Evolutionary conservation across 1,139 yeast genomes (phyloP), one percentile per base, ranked within the genome.

Genomic region (Williopsis jadinii): DNA sequence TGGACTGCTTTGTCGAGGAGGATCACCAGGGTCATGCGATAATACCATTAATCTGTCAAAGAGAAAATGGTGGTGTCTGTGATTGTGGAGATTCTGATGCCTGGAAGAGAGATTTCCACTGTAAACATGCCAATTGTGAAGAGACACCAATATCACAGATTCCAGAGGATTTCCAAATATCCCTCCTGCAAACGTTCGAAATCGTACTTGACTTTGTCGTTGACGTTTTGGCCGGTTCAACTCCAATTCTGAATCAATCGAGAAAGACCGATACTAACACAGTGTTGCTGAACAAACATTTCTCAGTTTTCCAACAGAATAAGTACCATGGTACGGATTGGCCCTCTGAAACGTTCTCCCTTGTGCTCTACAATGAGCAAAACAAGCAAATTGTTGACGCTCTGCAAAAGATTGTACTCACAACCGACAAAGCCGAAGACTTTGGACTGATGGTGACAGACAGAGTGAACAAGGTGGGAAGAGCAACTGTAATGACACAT

Each of bases 61-160:
- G 92, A 40, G 95, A 87, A 46, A 84, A 81, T 49, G 95, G 96
- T 5, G 97, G 97, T 1, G 88, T 88, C 6, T 92, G 97, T 59
- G 97, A 92, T 59, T 92, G 97, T 64, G 97, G 97, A 2, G 96
- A 92, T 57, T 70, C 75, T 0, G 86, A 82, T 47, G 95, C 95
- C 0, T 90, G 95, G 80, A 71, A 67, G 29, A 60, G 58, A 6
- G 62, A 66, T 3, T 64, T 80, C 40, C 64, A 75, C 41, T 90
- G 97, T 60, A 57, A 60, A 34, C 56, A 67, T 41, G 62, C 53
- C 36, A 48, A 59, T 29, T 35, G 28, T 1, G 40, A 38, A 27
- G 52, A 53, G 15, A 35, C 36, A 2, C 44, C 43, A 12, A 46
- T 45, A 36, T 33, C 47, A 24, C 62, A 56, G 1, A 50, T 74